A percentile compares a stretch with the other conserved stretches of the same genome.
Conservation (phyloP, 495 filamentous ascomycete species). For the Penicillium dipodomyicola region DNA sequence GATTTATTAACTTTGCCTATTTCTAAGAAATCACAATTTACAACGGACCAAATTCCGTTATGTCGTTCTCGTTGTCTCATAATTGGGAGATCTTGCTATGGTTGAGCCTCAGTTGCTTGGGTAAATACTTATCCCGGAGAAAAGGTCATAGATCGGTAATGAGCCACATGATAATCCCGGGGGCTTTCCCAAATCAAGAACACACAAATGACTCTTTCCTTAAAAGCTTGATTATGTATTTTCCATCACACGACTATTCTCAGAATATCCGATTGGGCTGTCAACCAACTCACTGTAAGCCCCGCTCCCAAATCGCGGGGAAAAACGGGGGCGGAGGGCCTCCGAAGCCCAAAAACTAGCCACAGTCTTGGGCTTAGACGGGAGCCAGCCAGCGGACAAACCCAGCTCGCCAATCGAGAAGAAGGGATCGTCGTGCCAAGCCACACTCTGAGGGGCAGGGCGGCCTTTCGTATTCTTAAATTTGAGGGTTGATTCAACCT, state of each 20-base stretch:
- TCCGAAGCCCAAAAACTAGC: slow-evolving; percentile 1
- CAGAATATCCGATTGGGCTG: background rate
- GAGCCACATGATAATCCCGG: background rate
- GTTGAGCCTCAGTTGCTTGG: background rate
- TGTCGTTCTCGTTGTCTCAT: background rate
- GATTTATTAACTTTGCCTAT: background rate
- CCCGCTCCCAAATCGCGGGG: slow-evolving; percentile 4
- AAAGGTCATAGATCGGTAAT: background rate
- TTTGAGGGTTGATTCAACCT: slow-evolving; percentile 16
- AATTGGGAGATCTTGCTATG: background rate
- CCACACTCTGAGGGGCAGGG: slow-evolving; percentile 11
- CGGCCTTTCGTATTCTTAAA: slow-evolving; percentile 8
- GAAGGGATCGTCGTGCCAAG: slow-evolving; percentile 28
- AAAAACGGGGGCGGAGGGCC: background rate
- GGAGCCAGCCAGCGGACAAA: background rate
- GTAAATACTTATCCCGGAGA: background rate
- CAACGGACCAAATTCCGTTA: background rate
- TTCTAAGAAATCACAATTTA: background rate
- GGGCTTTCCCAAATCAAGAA: background rate
- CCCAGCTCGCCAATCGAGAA: slow-evolving; percentile 14
- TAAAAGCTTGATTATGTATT: background rate
- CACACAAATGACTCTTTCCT: background rate
- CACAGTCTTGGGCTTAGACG: background rate
- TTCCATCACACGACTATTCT: background rate
- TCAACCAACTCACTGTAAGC: background rate